Base-by-base conservation (phyloP, 768 basidiomycete genomes). In the Mrakia blollopis region DNA sequence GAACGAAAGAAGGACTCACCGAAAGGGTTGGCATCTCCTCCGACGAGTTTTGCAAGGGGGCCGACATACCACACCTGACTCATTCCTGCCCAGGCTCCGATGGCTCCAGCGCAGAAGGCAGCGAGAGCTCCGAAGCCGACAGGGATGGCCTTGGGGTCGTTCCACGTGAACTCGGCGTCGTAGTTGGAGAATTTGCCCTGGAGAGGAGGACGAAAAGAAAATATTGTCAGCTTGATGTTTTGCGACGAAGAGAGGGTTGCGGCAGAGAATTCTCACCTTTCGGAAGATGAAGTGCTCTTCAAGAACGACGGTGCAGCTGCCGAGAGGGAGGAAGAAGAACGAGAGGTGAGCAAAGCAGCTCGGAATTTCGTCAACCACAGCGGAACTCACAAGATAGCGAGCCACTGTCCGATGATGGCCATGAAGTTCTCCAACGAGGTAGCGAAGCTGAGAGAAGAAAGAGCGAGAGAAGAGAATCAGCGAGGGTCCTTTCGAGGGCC, bases 261-360 rank as follows among this genome's bases (percentile, higher is more conserved):
- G 7, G 7, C 30, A 35, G 18, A 32, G 18, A 11, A 21, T 23
- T 63, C 80, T 76, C 54, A 83, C 84, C 30, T 80, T 78, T 44
- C 86, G 84, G 86, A 88, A 87, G 80, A 87, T 83, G 79, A 86
- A 85, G 82, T 88, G 87, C 81, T 88, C 87, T 79, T 86, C 84
- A 28, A 86, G 80, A 50, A 88, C 83, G 79, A 88, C 85, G 54
- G 82, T 82, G 78, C 83, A 82, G 84, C 57, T 57, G 10, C n/a
- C n/a, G 57, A 21, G 18, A n/a, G 57, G 25, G 10, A 28, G 57
- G 57, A 57, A 28, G 57, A 7, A 28, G 57, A 18, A n/a, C 13
- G 25, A 28, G 4, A 8, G 57, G 8, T 57, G 57, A 57, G 28
- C 25, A 28, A 25, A 57, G 2, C 57, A 9, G 57, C 9, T n/a